Conservation (phyloP, 768 basidiomycete species). For the Sporobolomyces phaffii region DNA sequence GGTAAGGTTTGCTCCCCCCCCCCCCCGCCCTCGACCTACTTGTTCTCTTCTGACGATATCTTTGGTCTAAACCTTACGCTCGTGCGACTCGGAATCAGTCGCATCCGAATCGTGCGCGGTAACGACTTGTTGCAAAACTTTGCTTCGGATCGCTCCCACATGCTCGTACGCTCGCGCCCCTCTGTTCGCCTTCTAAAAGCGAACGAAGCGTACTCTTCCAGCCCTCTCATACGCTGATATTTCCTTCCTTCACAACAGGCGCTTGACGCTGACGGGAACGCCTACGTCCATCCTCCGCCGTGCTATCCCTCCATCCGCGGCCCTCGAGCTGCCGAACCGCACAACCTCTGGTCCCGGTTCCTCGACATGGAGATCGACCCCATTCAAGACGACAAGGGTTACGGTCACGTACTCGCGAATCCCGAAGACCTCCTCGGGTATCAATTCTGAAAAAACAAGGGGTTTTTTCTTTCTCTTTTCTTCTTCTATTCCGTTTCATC, state of each 20-base stretch:
- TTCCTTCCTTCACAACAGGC: not conserved
- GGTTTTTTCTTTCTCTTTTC: not conserved
- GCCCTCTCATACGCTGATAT: no score
- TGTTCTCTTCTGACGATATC: not conserved
- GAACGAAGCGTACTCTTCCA: not conserved
- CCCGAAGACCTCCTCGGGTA: not conserved
- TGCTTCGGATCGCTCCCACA: constrained; percentile 38
- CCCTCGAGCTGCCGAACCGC: not conserved
- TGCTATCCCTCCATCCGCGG: constrained; percentile 19
- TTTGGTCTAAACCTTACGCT: no score
- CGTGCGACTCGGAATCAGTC: not conserved
- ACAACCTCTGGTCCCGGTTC: constrained; percentile 33
- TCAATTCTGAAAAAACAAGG: not conserved
- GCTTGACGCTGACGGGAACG: no score
- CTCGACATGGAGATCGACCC: constrained; percentile 30
- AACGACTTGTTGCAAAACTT: constrained; percentile 20
- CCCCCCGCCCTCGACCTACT: not conserved
- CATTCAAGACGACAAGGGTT: not conserved
- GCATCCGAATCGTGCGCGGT: constrained; percentile 29
- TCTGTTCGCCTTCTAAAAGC: not conserved
- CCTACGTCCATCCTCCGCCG: constrained; percentile 10
- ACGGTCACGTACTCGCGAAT: not conserved
- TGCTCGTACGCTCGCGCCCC: constrained; percentile 7
- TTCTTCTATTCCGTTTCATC: not conserved
- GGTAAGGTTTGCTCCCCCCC: not conserved